These are phyloP conservation scores for Cymbopogon flexuosus DNA, from an alignment of 202 grass and related monocot genomes.

Conservation along the genomic window DNA sequence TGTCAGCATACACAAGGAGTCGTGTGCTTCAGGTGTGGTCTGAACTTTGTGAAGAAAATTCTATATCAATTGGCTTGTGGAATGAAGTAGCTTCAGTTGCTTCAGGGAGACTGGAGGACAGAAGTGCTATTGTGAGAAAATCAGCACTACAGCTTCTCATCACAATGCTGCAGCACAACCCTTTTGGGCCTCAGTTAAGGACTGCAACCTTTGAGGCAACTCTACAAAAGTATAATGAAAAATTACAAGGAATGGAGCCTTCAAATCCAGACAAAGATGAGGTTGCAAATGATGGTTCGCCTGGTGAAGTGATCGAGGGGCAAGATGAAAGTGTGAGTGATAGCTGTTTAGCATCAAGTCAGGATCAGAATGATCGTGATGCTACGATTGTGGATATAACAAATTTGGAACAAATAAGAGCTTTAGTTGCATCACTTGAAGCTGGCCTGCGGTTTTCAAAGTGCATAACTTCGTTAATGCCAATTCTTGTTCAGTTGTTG, in stretches of 20 bases:
- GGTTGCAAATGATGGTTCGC: conserved; percentile 21
- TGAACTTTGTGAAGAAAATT: conserved; percentile 85
- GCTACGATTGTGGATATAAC: conserved; percentile 57
- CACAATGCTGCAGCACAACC: conserved; percentile 91
- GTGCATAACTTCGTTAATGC: conserved; percentile 79
- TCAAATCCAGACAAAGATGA: conserved; percentile 37
- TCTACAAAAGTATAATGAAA: conserved; percentile 83
- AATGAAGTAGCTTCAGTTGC: conserved; percentile 83
- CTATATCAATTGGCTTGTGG: conserved; percentile 92
- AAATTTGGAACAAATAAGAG: conserved; percentile 87
- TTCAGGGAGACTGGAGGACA: conserved; percentile 87
- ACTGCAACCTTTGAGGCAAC: conserved; percentile 70
- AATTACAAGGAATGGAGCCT: conserved; percentile 60
- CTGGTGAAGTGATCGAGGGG: conserved; percentile 37
- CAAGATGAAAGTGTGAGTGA: conserved; percentile 79
- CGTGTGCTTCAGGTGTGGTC: conserved; percentile 94
- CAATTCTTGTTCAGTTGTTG: conserved; percentile 74
- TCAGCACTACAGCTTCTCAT: conserved; percentile 83
- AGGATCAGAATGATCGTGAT: conserved; percentile 50
- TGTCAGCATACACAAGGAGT: conserved; percentile 92
- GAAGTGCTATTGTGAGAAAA: conserved; percentile 95
- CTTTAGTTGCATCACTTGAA: conserved; percentile 92
- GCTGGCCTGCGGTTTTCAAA: conserved; percentile 76
- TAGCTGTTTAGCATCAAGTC: conserved; percentile 70
- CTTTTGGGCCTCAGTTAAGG: conserved; percentile 85